Conservation (phyloP, 2,329 filamentous ascomycete genomes). For the Fusarium albidum region DNA sequence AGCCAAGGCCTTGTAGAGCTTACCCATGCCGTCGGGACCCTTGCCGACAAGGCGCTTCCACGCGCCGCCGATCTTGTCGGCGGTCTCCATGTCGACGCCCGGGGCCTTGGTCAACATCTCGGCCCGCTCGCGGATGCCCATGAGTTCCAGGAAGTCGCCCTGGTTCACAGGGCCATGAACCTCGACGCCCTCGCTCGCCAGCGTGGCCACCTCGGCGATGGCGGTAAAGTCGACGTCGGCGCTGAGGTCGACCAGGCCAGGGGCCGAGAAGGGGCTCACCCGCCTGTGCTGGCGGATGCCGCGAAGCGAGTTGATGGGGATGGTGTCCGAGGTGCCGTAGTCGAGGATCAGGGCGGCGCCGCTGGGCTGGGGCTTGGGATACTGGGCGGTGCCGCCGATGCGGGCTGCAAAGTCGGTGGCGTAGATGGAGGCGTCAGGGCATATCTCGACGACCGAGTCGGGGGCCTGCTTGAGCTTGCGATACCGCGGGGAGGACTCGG, state of each 20-base stretch:
- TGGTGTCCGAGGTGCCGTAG: slow-evolving; percentile 81
- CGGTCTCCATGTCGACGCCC: slow-evolving; percentile 54
- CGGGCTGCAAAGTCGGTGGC: slow-evolving; percentile 81
- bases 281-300: slow-evolving; percentile 82
- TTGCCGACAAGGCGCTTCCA: slow-evolving; percentile 87
- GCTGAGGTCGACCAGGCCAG: slow-evolving; percentile 86
- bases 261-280: slow-evolving; percentile 80
- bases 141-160: slow-evolving; percentile 76
- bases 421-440: slow-evolving; percentile 85
- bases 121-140: slow-evolving; percentile 86
- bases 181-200: slow-evolving; percentile 81
- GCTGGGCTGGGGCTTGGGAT: slow-evolving; percentile 68
- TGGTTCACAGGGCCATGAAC: slow-evolving; percentile 93
- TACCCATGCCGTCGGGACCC: slow-evolving; percentile 88
- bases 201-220: slow-evolving; percentile 81
- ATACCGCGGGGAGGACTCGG: slow-evolving; percentile 82
- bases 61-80: slow-evolving; percentile 71
- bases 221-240: slow-evolving; percentile 94
- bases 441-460: slow-evolving; percentile 84
- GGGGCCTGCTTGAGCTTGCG: slow-evolving; percentile 72
- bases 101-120: slow-evolving; percentile 66
- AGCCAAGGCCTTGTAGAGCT: slow-evolving; percentile 91
- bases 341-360: slow-evolving; percentile 96
- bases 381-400: slow-evolving; percentile 73
- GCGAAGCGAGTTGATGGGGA: slow-evolving; percentile 89